Evolutionary conservation across 352 stramenopile species (phyloP).

Genomic region (Plasmopara muralis): DNA sequence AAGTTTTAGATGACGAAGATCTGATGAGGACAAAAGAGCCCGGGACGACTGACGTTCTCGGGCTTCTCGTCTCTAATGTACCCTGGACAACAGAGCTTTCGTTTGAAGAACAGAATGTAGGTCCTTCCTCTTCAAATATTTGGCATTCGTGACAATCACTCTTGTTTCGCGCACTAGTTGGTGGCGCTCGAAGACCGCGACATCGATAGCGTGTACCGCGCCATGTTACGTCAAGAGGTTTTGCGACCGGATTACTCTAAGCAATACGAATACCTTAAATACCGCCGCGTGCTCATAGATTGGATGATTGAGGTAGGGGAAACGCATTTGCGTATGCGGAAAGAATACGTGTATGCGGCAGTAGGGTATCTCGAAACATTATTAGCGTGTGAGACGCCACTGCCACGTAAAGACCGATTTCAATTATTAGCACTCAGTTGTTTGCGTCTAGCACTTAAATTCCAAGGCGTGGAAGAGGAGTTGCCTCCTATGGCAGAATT

Average conservation of each 20-base stretch:
- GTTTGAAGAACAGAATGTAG: constrained; percentile 38
- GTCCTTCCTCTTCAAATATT: constrained; percentile 4
- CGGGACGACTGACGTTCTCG: constrained; percentile 13
- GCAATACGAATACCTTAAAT: constrained; percentile 80
- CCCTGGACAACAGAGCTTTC: constrained; percentile 26
- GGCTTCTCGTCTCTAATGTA: constrained; percentile 11
- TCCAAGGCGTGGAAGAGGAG: constrained; percentile 69
- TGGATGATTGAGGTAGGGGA: constrained; percentile 85
- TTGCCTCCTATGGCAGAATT: constrained; percentile 77
- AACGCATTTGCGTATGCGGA: constrained; percentile 70
- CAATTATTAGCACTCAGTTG: constrained; percentile 78
- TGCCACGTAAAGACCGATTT: constrained; percentile 72
- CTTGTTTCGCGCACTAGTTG: constrained; percentile 23
- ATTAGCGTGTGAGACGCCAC: constrained; percentile 28
- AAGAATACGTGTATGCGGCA: constrained; percentile 70
- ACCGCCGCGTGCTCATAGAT: constrained; percentile 73
- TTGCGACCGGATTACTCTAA: constrained; percentile 57
- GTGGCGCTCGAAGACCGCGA: constrained; percentile 73
- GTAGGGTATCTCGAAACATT: constrained; percentile 80
- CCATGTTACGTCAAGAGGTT: constrained; percentile 74
- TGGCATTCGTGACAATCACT: constrained; percentile 12
- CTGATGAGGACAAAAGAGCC: constrained; percentile 37
- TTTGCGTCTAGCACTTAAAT: constrained; percentile 77
- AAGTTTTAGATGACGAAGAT: constrained; percentile 69
- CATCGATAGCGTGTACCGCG: constrained; percentile 57